Conservation (phyloP, 2,329 filamentous ascomycete genomes). For the Lecanosticta acicola region DNA sequence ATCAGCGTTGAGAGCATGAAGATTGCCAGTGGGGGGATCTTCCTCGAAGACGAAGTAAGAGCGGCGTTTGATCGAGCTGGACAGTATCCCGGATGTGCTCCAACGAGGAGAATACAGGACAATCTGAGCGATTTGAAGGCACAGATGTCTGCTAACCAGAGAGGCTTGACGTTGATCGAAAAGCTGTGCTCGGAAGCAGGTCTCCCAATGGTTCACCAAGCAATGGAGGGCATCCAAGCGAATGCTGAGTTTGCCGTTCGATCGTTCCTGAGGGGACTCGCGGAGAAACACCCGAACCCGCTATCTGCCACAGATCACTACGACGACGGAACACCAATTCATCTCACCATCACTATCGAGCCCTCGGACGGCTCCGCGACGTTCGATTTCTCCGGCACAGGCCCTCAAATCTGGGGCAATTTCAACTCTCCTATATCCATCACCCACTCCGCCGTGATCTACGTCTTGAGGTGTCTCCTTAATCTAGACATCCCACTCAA, state of each 20-base stretch:
- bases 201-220: constrained; percentile 34
- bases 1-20: constrained; percentile 32
- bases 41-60: constrained; percentile 33
- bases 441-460: constrained; percentile 35
- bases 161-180: constrained; percentile 33
- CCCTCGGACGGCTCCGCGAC: constrained; percentile 27
- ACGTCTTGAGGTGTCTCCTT: constrained; percentile 30
- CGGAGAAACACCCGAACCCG: constrained; percentile 13
- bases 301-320: constrained; percentile 35
- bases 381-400: constrained; percentile 41
- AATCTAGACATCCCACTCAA: constrained; percentile 46
- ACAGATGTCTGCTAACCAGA: constrained; percentile 33
- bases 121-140: constrained; percentile 36
- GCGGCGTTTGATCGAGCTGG: constrained; percentile 55
- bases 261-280: constrained; percentile 25
- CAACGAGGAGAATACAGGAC: constrained; percentile 31
- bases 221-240: constrained; percentile 39
- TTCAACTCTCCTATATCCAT: constrained; percentile 39
- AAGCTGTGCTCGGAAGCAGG: constrained; percentile 34
- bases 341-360: constrained; percentile 33
- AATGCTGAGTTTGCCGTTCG: constrained; percentile 35
- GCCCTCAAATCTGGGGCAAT: constrained; percentile 30
- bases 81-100: constrained; percentile 36
- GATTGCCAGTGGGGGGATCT: constrained; percentile 26
- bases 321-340: constrained; percentile 38